A percentile compares a stretch with the other conserved stretches of the same genome.
Evolutionary conservation across 1,139 yeast genomes (phyloP).

Genomic region (Suhomyces maxii): DNA sequence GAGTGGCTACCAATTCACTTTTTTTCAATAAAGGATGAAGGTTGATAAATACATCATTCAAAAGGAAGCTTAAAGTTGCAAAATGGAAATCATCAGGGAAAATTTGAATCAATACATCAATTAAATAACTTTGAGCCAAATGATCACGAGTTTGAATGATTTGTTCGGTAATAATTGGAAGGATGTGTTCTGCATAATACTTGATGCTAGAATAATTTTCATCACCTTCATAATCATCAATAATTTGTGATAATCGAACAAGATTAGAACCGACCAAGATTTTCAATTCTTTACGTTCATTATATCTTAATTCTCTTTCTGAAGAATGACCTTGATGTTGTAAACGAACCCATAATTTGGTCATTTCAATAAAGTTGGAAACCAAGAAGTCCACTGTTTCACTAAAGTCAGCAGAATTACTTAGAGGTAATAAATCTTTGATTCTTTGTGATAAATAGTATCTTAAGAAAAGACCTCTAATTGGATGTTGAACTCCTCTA

Average conservation of each 20-base stretch:
- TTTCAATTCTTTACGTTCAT: slow-evolving; percentile 85
- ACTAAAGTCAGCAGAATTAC: slow-evolving; percentile 48
- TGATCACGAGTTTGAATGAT: slow-evolving; percentile 90
- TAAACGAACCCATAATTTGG: slow-evolving; percentile 92
- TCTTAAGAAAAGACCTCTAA: slow-evolving; percentile 83
- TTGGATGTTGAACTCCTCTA: slow-evolving; percentile 96
- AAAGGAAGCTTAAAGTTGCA: slow-evolving; percentile 64
- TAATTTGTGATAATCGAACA: slow-evolving; percentile 84
- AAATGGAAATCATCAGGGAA: slow-evolving; percentile 93
- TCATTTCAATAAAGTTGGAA: slow-evolving; percentile 93
- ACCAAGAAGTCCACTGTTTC: slow-evolving; percentile 74
- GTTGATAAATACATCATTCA: slow-evolving; percentile 60
- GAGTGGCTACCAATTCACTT: slow-evolving; percentile 63
- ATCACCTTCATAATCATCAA: slow-evolving; percentile 58
- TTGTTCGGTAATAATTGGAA: slow-evolving; percentile 85
- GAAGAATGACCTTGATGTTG: slow-evolving; percentile 95
- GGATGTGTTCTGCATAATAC: slow-evolving; percentile 61
- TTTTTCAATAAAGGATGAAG: slow-evolving; percentile 71
- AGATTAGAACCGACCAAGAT: slow-evolving; percentile 91
- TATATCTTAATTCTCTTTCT: slow-evolving; percentile 70
- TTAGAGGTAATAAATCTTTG: slow-evolving; percentile 63
- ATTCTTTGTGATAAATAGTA: slow-evolving; percentile 86
- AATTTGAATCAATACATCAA: slow-evolving; percentile 89
- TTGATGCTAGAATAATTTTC: slow-evolving; percentile 30
- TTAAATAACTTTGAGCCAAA: slow-evolving; percentile 85